Evolutionary conservation across 2,329 filamentous ascomycete genomes (phyloP).

Genomic region (Talaromyces sp.): DNA sequence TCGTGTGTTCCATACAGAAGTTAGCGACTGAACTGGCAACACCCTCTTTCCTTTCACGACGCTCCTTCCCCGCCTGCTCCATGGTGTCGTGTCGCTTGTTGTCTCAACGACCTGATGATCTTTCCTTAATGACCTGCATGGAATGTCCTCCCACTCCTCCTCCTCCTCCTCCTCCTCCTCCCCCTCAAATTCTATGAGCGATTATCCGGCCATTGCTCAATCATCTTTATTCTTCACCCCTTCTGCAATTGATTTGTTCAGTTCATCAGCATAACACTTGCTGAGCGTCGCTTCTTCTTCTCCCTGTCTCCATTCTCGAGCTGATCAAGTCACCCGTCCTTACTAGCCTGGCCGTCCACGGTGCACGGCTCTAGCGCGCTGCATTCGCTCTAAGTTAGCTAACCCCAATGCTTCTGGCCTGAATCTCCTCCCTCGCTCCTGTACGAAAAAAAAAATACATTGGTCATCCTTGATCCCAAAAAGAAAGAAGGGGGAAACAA

Average conservation of each 20-base stretch:
- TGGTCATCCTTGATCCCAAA: neutral
- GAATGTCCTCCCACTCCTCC: neutral
- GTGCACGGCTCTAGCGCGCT: slow-evolving; percentile 13
- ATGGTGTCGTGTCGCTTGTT: neutral
- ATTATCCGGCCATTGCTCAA: neutral
- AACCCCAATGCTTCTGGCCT: slow-evolving; percentile 14
- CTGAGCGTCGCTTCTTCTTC: neutral
- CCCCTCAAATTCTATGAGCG: neutral
- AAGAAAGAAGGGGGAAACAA: neutral
- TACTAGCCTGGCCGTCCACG: neutral
- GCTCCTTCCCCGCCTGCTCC: neutral
- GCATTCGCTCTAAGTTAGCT: slow-evolving; percentile 13
- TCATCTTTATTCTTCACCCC: neutral
- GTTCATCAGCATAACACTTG: neutral
- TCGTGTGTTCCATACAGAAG: neutral
- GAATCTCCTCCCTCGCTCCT: slow-evolving; percentile 16
- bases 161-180: too few relatives aligned
- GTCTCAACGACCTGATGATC: neutral
- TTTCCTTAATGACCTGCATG: neutral
- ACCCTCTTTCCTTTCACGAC: neutral
- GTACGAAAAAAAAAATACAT: slow-evolving; percentile 10
- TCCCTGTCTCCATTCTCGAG: neutral
- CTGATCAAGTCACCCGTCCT: neutral
- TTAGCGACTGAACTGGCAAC: neutral
- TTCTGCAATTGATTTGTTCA: neutral